Evolutionary conservation across 495 filamentous ascomycete species (phyloP).

Genomic region (Neurospora pannonica): DNA sequence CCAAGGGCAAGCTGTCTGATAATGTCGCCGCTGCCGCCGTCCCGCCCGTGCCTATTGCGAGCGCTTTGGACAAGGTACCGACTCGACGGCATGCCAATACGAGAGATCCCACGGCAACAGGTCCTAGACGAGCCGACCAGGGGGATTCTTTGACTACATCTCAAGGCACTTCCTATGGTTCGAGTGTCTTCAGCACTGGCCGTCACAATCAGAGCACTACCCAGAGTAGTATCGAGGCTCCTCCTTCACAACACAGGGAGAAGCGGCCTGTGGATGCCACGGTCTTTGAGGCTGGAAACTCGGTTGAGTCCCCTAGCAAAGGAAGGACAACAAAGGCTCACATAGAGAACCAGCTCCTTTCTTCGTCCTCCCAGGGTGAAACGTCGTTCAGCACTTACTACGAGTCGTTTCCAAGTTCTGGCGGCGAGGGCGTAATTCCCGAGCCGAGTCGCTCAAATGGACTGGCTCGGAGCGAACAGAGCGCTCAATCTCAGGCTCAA

Average conservation of each 20-base stretch:
- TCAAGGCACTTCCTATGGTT: constrained; percentile 11
- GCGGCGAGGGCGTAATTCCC: not conserved
- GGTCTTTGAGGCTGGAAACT: not conserved
- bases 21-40: not conserved
- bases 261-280: not conserved
- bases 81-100: not conserved
- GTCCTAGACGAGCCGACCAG: not conserved
- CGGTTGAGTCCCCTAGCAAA: not conserved
- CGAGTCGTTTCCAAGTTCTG: not conserved
- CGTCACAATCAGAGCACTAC: constrained; percentile 9
- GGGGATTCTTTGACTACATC: constrained; percentile 6
- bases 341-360: not conserved
- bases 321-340: not conserved
- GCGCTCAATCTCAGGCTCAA: not conserved
- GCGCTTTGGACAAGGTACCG: constrained; percentile 14
- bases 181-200: constrained; percentile 18
- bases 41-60: not conserved
- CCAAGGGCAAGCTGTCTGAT: not conserved
- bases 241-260: not conserved
- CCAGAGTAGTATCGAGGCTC: constrained; percentile 18
- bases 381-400: not conserved
- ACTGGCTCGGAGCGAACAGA: not conserved
- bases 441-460: not conserved
- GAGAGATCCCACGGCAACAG: not conserved
- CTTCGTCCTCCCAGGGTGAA: not conserved